Conservation (phyloP, 202 grass and related monocot genomes). For the Tripidium arundinaceum region DNA sequence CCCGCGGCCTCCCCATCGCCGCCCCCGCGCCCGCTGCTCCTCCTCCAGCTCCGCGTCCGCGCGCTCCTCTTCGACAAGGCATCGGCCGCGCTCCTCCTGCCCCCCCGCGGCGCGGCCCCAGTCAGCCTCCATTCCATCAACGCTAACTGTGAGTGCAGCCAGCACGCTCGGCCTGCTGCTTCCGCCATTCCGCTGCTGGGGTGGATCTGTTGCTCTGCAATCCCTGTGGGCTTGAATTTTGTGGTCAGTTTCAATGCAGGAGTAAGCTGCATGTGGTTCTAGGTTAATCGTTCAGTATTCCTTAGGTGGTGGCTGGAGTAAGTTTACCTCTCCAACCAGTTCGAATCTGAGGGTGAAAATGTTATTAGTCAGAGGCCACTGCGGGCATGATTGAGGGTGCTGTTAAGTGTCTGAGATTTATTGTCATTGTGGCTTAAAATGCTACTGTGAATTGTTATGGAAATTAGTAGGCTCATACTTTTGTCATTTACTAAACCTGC, state of each 20-base stretch:
- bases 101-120: constrained; percentile 3
- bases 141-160: constrained; percentile 55
- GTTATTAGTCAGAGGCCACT: not conserved
- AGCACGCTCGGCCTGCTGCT: not conserved
- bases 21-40: constrained; percentile 50
- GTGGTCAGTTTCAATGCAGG: not conserved
- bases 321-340: not conserved
- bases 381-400: not conserved
- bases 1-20: constrained; percentile 10
- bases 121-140: constrained; percentile 40
- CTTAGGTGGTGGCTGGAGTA: not conserved
- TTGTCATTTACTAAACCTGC: too few species aligned
- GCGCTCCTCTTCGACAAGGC: constrained; percentile 98
- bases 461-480: too few species aligned
- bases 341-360: not conserved
- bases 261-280: not conserved
- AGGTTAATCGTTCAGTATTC: not conserved
- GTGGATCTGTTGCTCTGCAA: constrained; percentile 32
- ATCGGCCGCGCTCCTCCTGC: constrained; percentile 62
- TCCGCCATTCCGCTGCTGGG: not conserved
- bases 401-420: not conserved
- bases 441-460: too few species aligned
- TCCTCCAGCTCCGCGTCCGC: constrained; percentile 83
- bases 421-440: too few species aligned
- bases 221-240: not conserved